Evolutionary conservation across 176 grass and related monocot genomes (phyloP), one percentile per base, ranked within the genome.

Genomic region (Zea luxurians): DNA sequence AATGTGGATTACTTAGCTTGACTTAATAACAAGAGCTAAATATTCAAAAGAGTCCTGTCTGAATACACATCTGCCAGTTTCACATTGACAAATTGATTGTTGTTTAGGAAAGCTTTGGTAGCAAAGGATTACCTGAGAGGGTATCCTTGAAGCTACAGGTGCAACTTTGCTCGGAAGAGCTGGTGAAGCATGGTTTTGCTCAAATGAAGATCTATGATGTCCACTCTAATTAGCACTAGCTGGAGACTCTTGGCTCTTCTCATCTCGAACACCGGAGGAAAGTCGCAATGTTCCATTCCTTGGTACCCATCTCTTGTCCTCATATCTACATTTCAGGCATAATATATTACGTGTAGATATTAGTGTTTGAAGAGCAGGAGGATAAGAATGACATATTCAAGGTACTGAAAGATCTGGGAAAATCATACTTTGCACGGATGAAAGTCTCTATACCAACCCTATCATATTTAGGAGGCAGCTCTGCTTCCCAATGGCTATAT

Each of bases 371-470:
- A 71, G 62, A 83, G 35, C 35, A 65, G 5, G 50, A 7, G 38
- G 50, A 75, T 76, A 4, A 52, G 50, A 79, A 83, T 3, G 44
- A 37, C 70, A 42, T 11, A 66, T 4, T 44, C 62, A 11, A 83
- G 44, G 71, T 58, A 68, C 13, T 77, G 35, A 72, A 86, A 78
- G 64, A 85, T 6, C 6, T 10, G 15, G 13, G 16, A 58, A 78
- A 61, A 61, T 10, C 78, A 80, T 94, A 98, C 95, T 98, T 98
- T 17, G 91, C 87, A 70, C 89, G 95, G 57, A 98, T 98, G 58
- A 98, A 98, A 78, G 90, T 94, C 57, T 94, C 95, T 84, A 98
- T 98, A 20, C 95, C 95, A 59, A 92, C 91, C 74, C 91, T 89
- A 80, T 92, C 91, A 84, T 94, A 94, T 71, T 98, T 93, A 41